phyloP scores from a whole-genome alignment of 768 basidiomycete species.

The Boletus rubescentipes region DNA sequence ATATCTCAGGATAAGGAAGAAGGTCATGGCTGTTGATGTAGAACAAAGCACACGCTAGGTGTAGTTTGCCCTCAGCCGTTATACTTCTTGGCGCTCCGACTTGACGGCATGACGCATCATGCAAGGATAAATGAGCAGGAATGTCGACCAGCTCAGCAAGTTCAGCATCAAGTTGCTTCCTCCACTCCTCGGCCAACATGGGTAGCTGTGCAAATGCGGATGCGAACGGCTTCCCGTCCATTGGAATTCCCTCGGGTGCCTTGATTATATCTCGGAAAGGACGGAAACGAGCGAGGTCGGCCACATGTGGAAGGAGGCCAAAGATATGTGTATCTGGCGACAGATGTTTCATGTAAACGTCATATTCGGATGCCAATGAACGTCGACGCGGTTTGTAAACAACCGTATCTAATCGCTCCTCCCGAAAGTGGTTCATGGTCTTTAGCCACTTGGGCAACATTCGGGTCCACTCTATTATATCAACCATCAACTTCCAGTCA shows the following conservation, averaged over 20 bases:
- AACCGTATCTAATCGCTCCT: neutral
- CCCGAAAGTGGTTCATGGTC: neutral
- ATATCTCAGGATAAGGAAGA: neutral
- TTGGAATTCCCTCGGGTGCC: neutral
- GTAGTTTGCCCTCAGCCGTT: neutral
- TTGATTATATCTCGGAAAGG: conserved; percentile 5
- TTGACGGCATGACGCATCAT: neutral
- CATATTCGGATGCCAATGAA: neutral
- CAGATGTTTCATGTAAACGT: neutral
- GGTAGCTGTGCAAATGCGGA: conserved; percentile 5
- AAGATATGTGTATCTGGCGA: neutral
- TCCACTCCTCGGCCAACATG: conserved; percentile 3
- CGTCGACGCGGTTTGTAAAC: conserved; percentile 1
- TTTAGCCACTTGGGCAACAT: neutral
- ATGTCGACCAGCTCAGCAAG: neutral
- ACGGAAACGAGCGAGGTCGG: conserved; percentile 2
- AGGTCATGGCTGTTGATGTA: too few relatives aligned
- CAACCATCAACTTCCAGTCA: neutral
- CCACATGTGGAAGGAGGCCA: conserved; percentile 2
- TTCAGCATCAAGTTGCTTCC: neutral
- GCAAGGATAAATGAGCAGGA: neutral
- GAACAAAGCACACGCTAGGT: conserved; percentile 8
- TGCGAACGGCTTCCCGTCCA: neutral
- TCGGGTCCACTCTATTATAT: conserved; percentile 1
- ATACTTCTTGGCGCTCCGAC: too few relatives aligned